A percentile compares a stretch with the other conserved stretches of the same genome.
Evolutionary conservation across 1,139 yeast genomes (phyloP).

Genomic region (Saccharomyces hybrid): DNA sequence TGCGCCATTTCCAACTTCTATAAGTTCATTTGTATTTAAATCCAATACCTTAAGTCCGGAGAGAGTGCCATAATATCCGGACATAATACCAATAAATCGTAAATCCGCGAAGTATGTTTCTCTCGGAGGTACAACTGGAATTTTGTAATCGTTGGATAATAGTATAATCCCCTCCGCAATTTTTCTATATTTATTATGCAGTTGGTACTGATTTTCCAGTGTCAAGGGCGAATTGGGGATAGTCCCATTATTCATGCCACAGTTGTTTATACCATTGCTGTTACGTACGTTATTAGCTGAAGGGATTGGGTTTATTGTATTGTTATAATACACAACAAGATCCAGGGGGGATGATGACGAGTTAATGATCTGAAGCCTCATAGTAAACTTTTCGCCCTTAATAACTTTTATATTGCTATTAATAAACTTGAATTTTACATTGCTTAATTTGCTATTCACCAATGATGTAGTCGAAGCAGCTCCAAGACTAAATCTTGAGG

Average conservation of each 20-base stretch:
- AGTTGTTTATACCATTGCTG: not conserved
- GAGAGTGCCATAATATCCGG: constrained; percentile 27
- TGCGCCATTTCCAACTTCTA: constrained; percentile 26
- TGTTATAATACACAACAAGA: constrained; percentile 25
- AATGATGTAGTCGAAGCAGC: constrained; percentile 15
- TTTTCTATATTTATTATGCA: constrained; percentile 16
- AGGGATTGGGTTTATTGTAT: constrained; percentile 9
- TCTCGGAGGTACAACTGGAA: constrained; percentile 25
- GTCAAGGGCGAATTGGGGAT: constrained; percentile 6
- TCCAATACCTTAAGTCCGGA: constrained; percentile 29
- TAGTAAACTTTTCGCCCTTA: constrained; percentile 21
- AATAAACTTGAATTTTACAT: constrained; percentile 23
- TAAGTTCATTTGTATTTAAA: constrained; percentile 24
- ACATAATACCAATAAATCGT: constrained; percentile 25
- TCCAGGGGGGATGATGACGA: constrained; percentile 20
- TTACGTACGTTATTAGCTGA: constrained; percentile 1
- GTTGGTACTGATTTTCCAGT: constrained; percentile 17
- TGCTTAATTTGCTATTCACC: constrained; percentile 18
- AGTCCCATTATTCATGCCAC: not conserved
- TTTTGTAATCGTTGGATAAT: constrained; percentile 29
- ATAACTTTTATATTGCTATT: constrained; percentile 14
- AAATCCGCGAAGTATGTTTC: constrained; percentile 26
- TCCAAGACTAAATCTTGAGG: constrained; percentile 9
- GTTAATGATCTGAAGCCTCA: constrained; percentile 25
- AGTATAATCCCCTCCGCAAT: constrained; percentile 27